Evolutionary conservation across 345 rosid genomes (phyloP).

Genomic region (Murraya paniculata): DNA sequence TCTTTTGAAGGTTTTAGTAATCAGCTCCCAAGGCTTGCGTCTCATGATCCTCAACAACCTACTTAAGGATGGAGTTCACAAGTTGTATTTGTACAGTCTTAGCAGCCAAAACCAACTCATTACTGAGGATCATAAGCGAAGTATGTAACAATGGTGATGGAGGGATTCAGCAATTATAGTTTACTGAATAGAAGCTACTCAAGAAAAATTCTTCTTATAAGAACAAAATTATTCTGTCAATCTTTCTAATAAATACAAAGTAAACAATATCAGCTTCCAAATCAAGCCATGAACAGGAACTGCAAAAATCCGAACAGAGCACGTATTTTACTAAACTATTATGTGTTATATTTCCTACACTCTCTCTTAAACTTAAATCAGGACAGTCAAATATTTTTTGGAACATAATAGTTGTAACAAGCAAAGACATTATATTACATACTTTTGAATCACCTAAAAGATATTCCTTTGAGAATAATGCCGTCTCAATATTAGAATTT

Average conservation of each 20-base stretch:
- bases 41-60: too few species aligned
- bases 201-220: neutral
- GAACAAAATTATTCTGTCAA: neutral
- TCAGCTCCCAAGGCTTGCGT: too few species aligned
- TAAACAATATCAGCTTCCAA: neutral
- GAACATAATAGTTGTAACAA: neutral
- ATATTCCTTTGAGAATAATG: neutral
- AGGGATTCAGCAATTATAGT: neutral
- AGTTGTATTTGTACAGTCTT: neutral
- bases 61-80: neutral
- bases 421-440: neutral
- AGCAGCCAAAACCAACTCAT: neutral
- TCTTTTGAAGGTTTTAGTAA: neutral
- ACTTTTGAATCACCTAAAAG: neutral
- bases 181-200: neutral
- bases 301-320: neutral
- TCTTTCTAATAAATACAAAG: neutral
- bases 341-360: neutral
- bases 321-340: neutral
- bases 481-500: neutral
- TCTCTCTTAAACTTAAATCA: neutral
- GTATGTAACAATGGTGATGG: neutral
- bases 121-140: neutral
- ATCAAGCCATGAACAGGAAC: neutral
- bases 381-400: neutral